phyloP scores from a whole-genome alignment of 345 rosid species.

The Adansonia digitata region DNA sequence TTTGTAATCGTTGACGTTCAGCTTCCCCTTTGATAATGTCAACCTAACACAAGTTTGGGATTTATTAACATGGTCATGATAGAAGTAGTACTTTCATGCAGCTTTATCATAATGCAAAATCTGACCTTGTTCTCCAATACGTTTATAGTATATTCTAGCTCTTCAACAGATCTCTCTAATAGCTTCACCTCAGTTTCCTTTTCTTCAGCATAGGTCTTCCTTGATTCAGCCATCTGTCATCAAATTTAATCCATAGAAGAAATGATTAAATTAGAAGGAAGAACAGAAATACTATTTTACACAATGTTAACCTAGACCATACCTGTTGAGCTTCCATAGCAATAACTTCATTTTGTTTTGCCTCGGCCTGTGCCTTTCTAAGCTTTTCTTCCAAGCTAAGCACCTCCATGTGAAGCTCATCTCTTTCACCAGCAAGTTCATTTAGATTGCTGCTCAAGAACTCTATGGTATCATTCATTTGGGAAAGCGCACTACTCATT shows the following conservation, averaged over 20 bases:
- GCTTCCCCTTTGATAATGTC: slow-evolving; percentile 87
- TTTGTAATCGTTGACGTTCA: slow-evolving; percentile 75
- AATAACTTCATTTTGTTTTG: slow-evolving; percentile 58
- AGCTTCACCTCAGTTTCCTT: slow-evolving; percentile 84
- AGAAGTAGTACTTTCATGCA: slow-evolving; percentile 1
- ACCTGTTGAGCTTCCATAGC: slow-evolving; percentile 76
- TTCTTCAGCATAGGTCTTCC: slow-evolving; percentile 59
- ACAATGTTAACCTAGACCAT: slow-evolving; percentile 9
- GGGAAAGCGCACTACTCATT: slow-evolving; percentile 49
- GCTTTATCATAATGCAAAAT: slow-evolving; percentile 10
- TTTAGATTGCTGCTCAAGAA: slow-evolving; percentile 41
- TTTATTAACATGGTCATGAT: slow-evolving; percentile 17
- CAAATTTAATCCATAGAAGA: neutral
- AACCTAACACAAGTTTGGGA: slow-evolving; percentile 43
- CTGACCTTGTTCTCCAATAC: slow-evolving; percentile 82
- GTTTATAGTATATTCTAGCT: slow-evolving; percentile 75
- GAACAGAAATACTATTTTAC: neutral
- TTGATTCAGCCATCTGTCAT: slow-evolving; percentile 69
- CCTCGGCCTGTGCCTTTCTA: slow-evolving; percentile 44
- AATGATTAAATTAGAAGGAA: slow-evolving; percentile 1
- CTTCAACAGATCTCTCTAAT: slow-evolving; percentile 85
- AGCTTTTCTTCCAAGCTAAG: slow-evolving; percentile 55
- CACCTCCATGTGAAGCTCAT: slow-evolving; percentile 50
- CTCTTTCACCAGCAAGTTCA: slow-evolving; percentile 53
- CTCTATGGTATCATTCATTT: slow-evolving; percentile 55